Evolutionary conservation across 805 yeast genomes (phyloP).

Genomic region (Yamadazyma ubonensis): DNA sequence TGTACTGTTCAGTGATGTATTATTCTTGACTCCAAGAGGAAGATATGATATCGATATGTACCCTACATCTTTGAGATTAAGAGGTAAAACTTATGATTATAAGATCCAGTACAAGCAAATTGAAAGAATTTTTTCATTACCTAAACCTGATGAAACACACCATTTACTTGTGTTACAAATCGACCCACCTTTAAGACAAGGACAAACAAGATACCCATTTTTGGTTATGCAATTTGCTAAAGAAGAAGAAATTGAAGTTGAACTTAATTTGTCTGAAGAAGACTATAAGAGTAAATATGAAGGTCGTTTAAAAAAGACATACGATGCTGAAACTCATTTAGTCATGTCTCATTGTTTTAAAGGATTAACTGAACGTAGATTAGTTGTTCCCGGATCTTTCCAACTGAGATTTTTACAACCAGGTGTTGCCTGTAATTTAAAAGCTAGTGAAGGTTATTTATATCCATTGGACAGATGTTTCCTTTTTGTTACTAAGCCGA

Average conservation of each 20-base stretch:
- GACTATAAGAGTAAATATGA: slow-evolving; percentile 76
- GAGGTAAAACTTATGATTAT: slow-evolving; percentile 98
- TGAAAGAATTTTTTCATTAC: slow-evolving; percentile 86
- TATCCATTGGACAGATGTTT: slow-evolving; percentile 92
- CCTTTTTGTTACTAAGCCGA: slow-evolving; percentile 90
- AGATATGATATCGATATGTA: slow-evolving; percentile 97
- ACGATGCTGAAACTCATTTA: slow-evolving; percentile 81
- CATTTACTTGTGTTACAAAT: slow-evolving; percentile 85
- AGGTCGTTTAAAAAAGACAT: slow-evolving; percentile 68
- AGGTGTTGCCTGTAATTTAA: slow-evolving; percentile 87
- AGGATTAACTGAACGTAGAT: slow-evolving; percentile 85
- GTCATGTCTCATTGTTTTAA: slow-evolving; percentile 86
- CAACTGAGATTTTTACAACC: slow-evolving; percentile 74
- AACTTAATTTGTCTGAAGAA: slow-evolving; percentile 77
- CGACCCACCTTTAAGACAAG: slow-evolving; percentile 97
- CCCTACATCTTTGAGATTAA: slow-evolving; percentile 76
- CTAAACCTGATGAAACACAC: slow-evolving; percentile 91
- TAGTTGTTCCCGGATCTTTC: slow-evolving; percentile 82
- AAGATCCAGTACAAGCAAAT: slow-evolving; percentile 88
- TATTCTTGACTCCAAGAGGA: slow-evolving; percentile 96
- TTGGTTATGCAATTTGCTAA: slow-evolving; percentile 83
- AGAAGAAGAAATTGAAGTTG: slow-evolving; percentile 90
- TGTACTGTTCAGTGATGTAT: slow-evolving; percentile 85
- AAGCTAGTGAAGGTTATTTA: slow-evolving; percentile 92
- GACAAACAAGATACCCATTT: slow-evolving; percentile 95